These are phyloP conservation scores for Xylaria curta DNA, from an alignment of 495 filamentous ascomycete species.

Conservation along the genomic window DNA sequence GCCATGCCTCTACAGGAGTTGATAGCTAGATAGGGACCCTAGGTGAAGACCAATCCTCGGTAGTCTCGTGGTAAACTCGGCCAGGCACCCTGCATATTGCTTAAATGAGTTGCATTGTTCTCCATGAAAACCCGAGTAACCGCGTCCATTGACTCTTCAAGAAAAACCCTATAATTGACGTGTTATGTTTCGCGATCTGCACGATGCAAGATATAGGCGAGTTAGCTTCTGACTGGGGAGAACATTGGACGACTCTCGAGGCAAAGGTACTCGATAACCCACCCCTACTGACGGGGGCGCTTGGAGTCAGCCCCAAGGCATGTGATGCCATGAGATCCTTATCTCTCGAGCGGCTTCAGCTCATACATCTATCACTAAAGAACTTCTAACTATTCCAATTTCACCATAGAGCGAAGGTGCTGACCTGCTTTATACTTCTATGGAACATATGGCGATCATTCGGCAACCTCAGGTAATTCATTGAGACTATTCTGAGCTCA, in stretches of 20 bases:
- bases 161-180: constrained; percentile 4
- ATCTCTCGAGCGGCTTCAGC: constrained; percentile 8
- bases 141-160: background rate
- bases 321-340: constrained; percentile 6
- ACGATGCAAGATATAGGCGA: constrained; percentile 2
- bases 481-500: background rate
- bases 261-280: background rate
- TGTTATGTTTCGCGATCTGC: constrained; percentile 18
- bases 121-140: background rate
- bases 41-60: constrained; percentile 11
- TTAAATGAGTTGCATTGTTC: constrained; percentile 9
- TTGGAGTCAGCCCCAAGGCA: constrained; percentile 11
- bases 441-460: background rate
- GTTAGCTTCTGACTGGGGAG: constrained; percentile 2
- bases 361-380: background rate
- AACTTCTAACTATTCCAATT: background rate
- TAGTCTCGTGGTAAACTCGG: background rate
- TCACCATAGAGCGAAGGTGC: background rate
- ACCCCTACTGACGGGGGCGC: background rate
- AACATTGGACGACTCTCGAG: constrained; percentile 4
- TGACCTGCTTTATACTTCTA: background rate
- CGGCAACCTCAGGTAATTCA: background rate
- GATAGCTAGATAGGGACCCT: background rate
- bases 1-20: background rate
- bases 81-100: background rate